Evolutionary conservation across 768 basidiomycete genomes (phyloP), one percentile per base, ranked within the genome.

Genomic region (Suillus placidus): DNA sequence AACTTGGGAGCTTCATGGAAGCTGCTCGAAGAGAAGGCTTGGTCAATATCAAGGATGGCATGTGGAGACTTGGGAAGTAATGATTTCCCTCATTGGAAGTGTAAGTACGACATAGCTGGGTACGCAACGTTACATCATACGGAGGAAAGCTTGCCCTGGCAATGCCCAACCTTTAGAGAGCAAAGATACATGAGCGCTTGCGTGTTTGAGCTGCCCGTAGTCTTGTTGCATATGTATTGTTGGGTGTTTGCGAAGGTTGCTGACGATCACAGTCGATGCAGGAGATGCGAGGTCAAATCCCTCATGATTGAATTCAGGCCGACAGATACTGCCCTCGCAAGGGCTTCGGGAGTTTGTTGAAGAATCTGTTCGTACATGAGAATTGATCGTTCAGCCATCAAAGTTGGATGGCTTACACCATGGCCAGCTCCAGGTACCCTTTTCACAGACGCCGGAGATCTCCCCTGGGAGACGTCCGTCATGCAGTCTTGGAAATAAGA

Each of bases 1-100:
- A 97, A 73, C 84, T 97, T 5, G 85, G 80, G 3, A 80, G 74
- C 45, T 94, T 97, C 70, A 86, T 97, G 86, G 91, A 95, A 71
- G 89, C 90, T 32, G 89, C 93, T 45, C 83, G 87, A 67, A 80
- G 87, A 64, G 93, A 96, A 72, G 93, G 91, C 0, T 78, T 93
- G 20, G 89, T 97, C 32, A 82, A 83, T 0, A 84, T 84, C 47
- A 84, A 84, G 63, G 90, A 91, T 66, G 91, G 91, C 1, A 78
- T 88, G 73, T 94, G 91, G 92, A 88, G 77, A 71, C 71, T 89
- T 56, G 74, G 76, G 5, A 67, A 65, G 38, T 69, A 60, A 63
- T 18, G 18, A 34, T 43, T 26, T 51, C 7, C 9, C 30, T 45
- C 8, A 47, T 32, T 10, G 16, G 23, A 16, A 42, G 37, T 18